These are phyloP conservation scores for Picochlorum costavermella DNA, from an alignment of 139 green algal species.

Conservation along the genomic window DNA sequence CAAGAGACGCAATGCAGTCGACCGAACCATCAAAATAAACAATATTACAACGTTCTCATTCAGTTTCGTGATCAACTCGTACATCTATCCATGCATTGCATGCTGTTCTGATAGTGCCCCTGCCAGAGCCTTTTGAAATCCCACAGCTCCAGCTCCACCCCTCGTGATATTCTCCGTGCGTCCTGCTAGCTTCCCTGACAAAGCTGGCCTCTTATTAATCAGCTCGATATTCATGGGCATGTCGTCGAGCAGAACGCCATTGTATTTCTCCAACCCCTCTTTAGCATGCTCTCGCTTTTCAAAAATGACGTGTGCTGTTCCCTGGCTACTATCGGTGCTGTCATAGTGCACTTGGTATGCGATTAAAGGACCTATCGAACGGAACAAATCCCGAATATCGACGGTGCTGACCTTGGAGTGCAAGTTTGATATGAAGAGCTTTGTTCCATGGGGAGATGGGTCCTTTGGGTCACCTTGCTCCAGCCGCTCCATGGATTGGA, in stretches of 20 bases:
- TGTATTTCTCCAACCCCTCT: conserved; percentile 35
- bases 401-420: conserved; percentile 43
- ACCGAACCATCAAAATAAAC: too few species aligned
- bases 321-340: conserved; percentile 35
- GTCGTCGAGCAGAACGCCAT: conserved; percentile 46
- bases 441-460: conserved; percentile 16
- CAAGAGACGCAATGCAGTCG: too few species aligned
- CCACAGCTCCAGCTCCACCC: too few species aligned
- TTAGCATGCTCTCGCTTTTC: conserved; percentile 10
- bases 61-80: too few species aligned
- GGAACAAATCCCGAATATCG: conserved; percentile 55
- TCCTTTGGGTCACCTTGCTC: neutral
- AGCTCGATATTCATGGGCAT: conserved; percentile 49
- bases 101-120: too few species aligned
- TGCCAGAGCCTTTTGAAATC: too few species aligned
- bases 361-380: conserved; percentile 30
- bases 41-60: too few species aligned
- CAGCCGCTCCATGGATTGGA: neutral
- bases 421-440: conserved; percentile 46
- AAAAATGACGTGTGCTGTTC: conserved; percentile 44
- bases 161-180: too few species aligned
- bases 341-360: conserved; percentile 19
- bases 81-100: too few species aligned
- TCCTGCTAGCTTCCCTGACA: too few species aligned
- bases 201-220: conserved; percentile 23